Evolutionary conservation across 139 green algal genomes (phyloP).

Genomic region (Klebsormidium nitens): DNA sequence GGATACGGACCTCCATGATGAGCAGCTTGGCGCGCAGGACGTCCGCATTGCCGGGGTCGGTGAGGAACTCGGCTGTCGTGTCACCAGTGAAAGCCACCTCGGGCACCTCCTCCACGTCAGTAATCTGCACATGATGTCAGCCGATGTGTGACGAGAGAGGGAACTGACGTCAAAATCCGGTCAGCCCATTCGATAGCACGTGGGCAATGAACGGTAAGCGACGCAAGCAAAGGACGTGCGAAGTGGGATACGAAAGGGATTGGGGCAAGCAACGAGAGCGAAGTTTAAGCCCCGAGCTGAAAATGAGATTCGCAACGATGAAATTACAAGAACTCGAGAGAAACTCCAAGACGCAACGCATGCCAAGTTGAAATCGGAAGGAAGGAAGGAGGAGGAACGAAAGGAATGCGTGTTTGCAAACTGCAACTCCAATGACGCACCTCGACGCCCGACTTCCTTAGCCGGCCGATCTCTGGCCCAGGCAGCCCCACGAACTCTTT

Average conservation of each 20-base stretch:
- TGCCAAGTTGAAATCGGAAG: no score
- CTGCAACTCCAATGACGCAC: not conserved
- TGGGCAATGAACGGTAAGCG: no score
- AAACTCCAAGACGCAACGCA: no score
- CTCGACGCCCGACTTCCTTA: constrained; percentile 30
- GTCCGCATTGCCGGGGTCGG: constrained; percentile 39
- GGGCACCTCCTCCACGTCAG: constrained; percentile 41
- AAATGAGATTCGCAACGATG: no score
- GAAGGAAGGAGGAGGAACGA: no score
- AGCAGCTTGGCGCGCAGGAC: constrained; percentile 58
- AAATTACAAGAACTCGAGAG: no score
- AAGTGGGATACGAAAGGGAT: no score
- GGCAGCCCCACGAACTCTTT: constrained; percentile 48
- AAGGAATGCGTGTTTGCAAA: no score
- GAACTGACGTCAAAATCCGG: not conserved
- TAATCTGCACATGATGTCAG: constrained; percentile 17
- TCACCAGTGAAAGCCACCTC: constrained; percentile 80
- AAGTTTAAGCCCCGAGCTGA: no score
- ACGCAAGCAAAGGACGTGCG: no score
- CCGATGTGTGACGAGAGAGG: not conserved
- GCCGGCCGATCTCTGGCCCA: constrained; percentile 34
- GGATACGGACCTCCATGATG: constrained; percentile 52
- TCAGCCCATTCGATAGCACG: no score
- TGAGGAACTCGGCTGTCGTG: constrained; percentile 63
- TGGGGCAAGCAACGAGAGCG: no score